These are phyloP conservation scores for Plasmodium vinckei DNA, from an alignment of 169 alveolate genomes.

Conservation along the genomic window DNA sequence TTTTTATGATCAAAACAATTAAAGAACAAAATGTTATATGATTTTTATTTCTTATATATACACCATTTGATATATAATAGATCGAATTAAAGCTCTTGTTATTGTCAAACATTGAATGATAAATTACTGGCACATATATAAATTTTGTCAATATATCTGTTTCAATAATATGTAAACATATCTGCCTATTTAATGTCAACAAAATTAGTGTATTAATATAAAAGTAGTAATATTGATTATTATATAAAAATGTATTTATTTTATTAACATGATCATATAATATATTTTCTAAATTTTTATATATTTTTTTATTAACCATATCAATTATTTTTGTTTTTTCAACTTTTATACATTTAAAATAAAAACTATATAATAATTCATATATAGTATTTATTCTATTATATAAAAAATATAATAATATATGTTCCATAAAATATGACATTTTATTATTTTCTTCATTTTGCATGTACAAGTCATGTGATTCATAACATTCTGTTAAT, in stretches of 20 bases:
- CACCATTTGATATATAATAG: constrained; percentile 12
- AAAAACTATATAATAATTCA: constrained; percentile 44
- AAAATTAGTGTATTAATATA: constrained; percentile 46
- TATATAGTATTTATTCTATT: constrained; percentile 59
- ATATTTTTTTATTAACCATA: constrained; percentile 21
- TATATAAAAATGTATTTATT: constrained; percentile 36
- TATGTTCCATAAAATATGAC: constrained; percentile 20
- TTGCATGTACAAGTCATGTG: constrained; percentile 43
- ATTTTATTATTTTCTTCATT: constrained; percentile 20
- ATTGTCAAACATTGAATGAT: constrained; percentile 50
- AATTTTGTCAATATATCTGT: constrained; percentile 40
- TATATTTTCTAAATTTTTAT: constrained; percentile 20
- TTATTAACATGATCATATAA: constrained; percentile 37
- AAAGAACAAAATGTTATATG: constrained; percentile 58
- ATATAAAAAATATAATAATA: constrained; percentile 46
- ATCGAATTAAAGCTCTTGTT: constrained; percentile 40
- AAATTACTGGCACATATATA: constrained; percentile 32
- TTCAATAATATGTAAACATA: constrained; percentile 40
- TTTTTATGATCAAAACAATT: constrained; percentile 46
- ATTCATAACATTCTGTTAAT: constrained; percentile 45
- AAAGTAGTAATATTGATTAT: constrained; percentile 40
- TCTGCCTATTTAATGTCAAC: constrained; percentile 21
- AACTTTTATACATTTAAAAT: constrained; percentile 10
- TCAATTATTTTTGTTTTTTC: constrained; percentile 25
- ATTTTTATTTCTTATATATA: constrained; percentile 47